These are phyloP conservation scores for Zopfochytrium polystomum DNA, from an alignment of 371 early-diverging fungal species.

Conservation along the genomic window DNA sequence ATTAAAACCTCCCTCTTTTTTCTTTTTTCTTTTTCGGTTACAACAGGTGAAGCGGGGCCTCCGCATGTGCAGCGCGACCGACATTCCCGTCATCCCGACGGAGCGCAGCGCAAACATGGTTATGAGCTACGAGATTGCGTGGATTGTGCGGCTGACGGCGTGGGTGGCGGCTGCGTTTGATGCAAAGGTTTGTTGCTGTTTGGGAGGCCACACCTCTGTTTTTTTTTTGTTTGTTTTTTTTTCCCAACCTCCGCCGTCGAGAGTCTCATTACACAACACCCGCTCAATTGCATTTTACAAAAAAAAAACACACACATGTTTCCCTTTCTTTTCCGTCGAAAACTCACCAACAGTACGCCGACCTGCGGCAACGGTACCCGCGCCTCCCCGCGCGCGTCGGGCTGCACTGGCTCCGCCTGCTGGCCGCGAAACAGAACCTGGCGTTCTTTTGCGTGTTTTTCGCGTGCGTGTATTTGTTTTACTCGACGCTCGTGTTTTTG, in stretches of 20 bases:
- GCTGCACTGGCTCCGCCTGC: slow-evolving; percentile 13
- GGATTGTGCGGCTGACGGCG: slow-evolving; percentile 8
- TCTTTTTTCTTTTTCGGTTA: not conserved
- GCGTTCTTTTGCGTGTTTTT: no score
- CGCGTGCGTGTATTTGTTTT: no score
- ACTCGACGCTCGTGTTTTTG: no score
- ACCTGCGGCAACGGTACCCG: not conserved
- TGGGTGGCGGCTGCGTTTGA: slow-evolving; percentile 12
- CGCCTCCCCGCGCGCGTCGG: slow-evolving; percentile 6
- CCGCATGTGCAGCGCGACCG: slow-evolving; percentile 10
- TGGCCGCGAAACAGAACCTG: slow-evolving; percentile 17
- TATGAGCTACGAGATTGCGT: slow-evolving; percentile 15
- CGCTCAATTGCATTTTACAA: no score
- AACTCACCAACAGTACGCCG: slow-evolving; percentile 7
- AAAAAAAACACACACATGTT: not conserved
- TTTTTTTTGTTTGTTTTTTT: not conserved
- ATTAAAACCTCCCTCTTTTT: not conserved
- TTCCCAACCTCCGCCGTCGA: no score
- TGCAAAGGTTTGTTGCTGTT: not conserved
- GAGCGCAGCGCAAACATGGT: slow-evolving; percentile 9
- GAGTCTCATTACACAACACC: no score
- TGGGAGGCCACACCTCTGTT: not conserved
- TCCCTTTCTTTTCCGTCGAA: not conserved
- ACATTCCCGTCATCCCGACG: slow-evolving; percentile 3
- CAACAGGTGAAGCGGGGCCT: slow-evolving; percentile 15